Evolutionary conservation across 192 early-diverging fungal species (phyloP), one percentile per base, ranked within the genome.

Genomic region (Powellomyces hirtus): DNA sequence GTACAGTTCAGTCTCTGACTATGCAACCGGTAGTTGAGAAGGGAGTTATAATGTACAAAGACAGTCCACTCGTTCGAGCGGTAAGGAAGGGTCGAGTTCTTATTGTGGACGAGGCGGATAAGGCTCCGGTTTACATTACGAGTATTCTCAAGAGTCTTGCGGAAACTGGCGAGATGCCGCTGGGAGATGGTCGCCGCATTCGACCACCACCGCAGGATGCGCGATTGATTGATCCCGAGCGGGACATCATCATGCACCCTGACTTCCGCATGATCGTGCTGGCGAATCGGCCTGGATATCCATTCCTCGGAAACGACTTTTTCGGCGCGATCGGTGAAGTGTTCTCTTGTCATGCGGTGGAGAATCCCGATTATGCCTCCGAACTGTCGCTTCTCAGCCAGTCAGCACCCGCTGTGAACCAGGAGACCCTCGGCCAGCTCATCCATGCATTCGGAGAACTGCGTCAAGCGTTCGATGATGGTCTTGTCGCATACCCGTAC

Each of bases 201-300:
- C 73, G 73, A 18, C 68, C 75, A 3, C 18, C 50, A 34, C 55
- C 60, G 13, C 33, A 44, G 16, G 57, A 70, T 56, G 14, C 46
- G 5, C 30, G 51, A 2, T 24, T 38, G 3, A 60, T 60, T 36
- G 58, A 66, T 35, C 49, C 34, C 20, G 5, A 30, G 14, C 50
- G 69, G 57, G 73, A 66, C 36, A 70, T 80, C 37, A 18, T 64
- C 14, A 61, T 78, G 6, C 79, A 80, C 60, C 75, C 75, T n/a
- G 71, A 90, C 45, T 93, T 93, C 79, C 81, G 90, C 29, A 91
- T 93, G 87, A 86, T 93, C 65, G 90, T 93, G 24, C 73, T 93
- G 14, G 91, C 91, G 29, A 93, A 93, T 65, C 81, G 91, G 20
- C 91, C 91, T 16, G 91, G 90, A 2, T 86, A 85, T 71, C 87